phyloP scores from a whole-genome alignment of 164 flowering plant species.

The Magnolia changhungtana region DNA sequence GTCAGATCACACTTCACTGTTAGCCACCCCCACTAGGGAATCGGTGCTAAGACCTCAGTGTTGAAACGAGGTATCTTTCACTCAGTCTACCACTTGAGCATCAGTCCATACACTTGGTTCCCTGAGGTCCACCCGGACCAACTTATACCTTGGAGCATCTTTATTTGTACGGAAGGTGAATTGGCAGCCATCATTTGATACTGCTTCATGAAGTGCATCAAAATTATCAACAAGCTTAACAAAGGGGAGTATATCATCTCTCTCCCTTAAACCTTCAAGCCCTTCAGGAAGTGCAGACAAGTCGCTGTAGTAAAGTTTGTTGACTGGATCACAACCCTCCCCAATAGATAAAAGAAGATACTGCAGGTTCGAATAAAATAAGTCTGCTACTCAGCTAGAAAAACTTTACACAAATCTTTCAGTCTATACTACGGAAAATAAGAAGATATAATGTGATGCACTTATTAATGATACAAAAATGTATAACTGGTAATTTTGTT shows the following conservation, averaged over 20 bases:
- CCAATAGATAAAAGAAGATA: conserved; percentile 57
- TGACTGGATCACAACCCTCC: conserved; percentile 79
- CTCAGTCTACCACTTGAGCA: too few species aligned
- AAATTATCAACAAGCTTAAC: conserved; percentile 77
- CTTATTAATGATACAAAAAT: too few species aligned
- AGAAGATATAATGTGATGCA: too few species aligned
- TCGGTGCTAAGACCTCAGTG: too few species aligned
- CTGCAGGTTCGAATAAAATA: conserved; percentile 36
- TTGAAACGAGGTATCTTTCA: too few species aligned
- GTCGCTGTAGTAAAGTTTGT: conserved; percentile 88
- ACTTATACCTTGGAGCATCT: conserved; percentile 90
- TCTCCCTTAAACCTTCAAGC: conserved; percentile 55
- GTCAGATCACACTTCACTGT: too few species aligned
- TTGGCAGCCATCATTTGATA: conserved; percentile 85
- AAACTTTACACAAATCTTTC: too few species aligned
- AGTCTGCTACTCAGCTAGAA: too few species aligned
- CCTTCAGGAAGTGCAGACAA: conserved; percentile 61
- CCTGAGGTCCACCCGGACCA: conserved; percentile 78
- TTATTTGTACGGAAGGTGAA: conserved; percentile 87
- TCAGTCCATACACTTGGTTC: conserved; percentile 55
- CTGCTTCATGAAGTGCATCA: conserved; percentile 60
- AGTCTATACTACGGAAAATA: too few species aligned
- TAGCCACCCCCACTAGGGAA: too few species aligned
- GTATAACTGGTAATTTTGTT: too few species aligned
- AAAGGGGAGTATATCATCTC: conserved; percentile 66